phyloP scores from a whole-genome alignment of 1,284 basidiomycete species.

The Gymnopus androsaceus region DNA sequence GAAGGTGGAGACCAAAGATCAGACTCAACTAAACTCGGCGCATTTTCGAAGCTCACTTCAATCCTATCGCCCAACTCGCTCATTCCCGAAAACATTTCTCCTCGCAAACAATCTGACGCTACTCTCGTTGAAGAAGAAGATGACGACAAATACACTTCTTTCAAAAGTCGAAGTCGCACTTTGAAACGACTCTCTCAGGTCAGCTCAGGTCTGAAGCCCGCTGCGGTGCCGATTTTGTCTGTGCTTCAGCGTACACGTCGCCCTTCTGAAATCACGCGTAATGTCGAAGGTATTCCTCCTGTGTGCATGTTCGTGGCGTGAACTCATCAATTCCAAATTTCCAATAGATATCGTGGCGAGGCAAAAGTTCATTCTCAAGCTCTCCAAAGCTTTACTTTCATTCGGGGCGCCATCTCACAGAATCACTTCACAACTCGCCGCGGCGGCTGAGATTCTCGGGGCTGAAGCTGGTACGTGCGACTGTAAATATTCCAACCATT shows the following conservation, averaged over 20 bases:
- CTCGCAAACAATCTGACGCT: constrained; percentile 3
- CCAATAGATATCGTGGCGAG: constrained; percentile 58
- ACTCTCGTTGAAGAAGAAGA: constrained; percentile 12
- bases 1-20: constrained; percentile 12
- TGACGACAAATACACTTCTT: constrained; percentile 9
- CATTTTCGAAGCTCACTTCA: constrained; percentile 5
- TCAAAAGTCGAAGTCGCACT: constrained; percentile 7
- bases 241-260: constrained; percentile 24
- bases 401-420: constrained; percentile 88
- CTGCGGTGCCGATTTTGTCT: constrained; percentile 13
- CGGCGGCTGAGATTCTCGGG: constrained; percentile 47
- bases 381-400: constrained; percentile 78
- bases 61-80: constrained; percentile 4
- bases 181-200: constrained; percentile 13
- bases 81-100: neutral
- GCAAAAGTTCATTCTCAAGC: constrained; percentile 76
- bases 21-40: constrained; percentile 2
- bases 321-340: constrained; percentile 9
- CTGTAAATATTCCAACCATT: neutral
- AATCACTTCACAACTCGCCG: constrained; percentile 76
- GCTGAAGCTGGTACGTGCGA: constrained; percentile 39
- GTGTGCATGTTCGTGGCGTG: neutral
- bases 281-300: constrained; percentile 36
- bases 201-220: constrained; percentile 9
- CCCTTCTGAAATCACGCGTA: constrained; percentile 32